Evolutionary conservation across 331 rosid genomes (phyloP), one percentile per base, ranked within the genome.

Genomic region (Saraca asoca): DNA sequence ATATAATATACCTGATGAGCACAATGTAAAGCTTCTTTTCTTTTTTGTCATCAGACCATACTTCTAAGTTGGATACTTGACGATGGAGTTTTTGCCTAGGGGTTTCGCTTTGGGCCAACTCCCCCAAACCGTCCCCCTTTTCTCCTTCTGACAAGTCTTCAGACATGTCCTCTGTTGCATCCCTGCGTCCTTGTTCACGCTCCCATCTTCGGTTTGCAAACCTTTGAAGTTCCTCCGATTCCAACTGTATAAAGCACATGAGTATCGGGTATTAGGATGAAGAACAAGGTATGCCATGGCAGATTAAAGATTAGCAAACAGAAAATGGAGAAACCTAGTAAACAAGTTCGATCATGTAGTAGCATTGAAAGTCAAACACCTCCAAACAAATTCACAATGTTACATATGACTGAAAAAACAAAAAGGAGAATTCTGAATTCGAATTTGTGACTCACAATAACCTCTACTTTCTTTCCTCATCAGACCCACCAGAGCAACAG

Each of bases 91-190:
- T 53, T 35, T 48, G 62, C 73, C 39, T 81, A 5, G 92, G 88
- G 20, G 85, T 78, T 57, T 90, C 96, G 51, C 73, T 17, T n/a
- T 51, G 82, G 51, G 70, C 49, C 18, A 66, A 35, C 73, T 89
- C 98, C 9, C 62, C 84, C 54, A 83, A 3, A 60, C 29, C 38
- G 55, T 91, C 96, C 46, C 96, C 95, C 75, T 80, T 89, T 66
- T 89, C 96, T 68, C 92, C 95, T 80, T 91, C 98, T 0, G 98
- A 91, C 44, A 91, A 83, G 75, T 91, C 96, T 50, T 91, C 98
- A 2, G 93, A 85, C 89, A 91, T 72, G 70, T 91, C 96, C 67
- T 87, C 98, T 0, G 96, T 83, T 6, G 85, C 92, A 53, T 91
- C 98, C 69, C 72, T 81, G 39, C 82, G 87, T 39, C 90, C 98